Evolutionary conservation across 768 basidiomycete genomes (phyloP).

Genomic region (Mycena indigotica): DNA sequence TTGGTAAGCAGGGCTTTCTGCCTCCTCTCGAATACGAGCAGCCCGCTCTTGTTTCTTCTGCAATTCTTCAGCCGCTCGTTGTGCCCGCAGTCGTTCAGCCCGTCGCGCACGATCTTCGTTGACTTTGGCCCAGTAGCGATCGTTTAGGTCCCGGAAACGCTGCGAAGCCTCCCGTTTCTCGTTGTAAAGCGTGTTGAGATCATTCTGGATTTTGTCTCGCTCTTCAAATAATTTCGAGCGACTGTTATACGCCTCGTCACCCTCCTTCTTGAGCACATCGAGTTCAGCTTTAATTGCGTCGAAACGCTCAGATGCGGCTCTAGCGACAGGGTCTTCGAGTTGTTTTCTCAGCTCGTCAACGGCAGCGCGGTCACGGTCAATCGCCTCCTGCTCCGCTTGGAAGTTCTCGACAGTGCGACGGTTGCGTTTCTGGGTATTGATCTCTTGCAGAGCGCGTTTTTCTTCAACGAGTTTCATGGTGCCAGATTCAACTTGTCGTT

Average conservation of each 20-base stretch:
- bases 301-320: slow-evolving; percentile 78
- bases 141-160: slow-evolving; percentile 79
- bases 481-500: slow-evolving; percentile 91
- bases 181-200: slow-evolving; percentile 70
- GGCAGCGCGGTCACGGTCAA: slow-evolving; percentile 73
- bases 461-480: slow-evolving; percentile 91
- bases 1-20: slow-evolving; percentile 86
- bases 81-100: slow-evolving; percentile 73
- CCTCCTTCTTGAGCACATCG: slow-evolving; percentile 81
- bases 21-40: slow-evolving; percentile 86
- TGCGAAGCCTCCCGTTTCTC: slow-evolving; percentile 75
- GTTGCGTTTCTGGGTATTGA: slow-evolving; percentile 68
- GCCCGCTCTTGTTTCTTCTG: slow-evolving; percentile 80
- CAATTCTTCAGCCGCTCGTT: slow-evolving; percentile 76
- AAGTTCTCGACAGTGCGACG: slow-evolving; percentile 81
- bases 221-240: slow-evolving; percentile 86
- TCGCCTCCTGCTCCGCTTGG: slow-evolving; percentile 74
- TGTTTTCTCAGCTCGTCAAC: slow-evolving; percentile 82
- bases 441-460: slow-evolving; percentile 92
- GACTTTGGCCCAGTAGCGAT: slow-evolving; percentile 79
- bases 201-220: slow-evolving; percentile 69
- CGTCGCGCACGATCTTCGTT: slow-evolving; percentile 87
- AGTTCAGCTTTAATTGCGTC: slow-evolving; percentile 83
- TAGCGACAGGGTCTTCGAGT: slow-evolving; percentile 88
- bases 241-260: slow-evolving; percentile 80